Conservation (phyloP, 371 early-diverging fungal species). For the Lichtheimia hyalospora region DNA sequence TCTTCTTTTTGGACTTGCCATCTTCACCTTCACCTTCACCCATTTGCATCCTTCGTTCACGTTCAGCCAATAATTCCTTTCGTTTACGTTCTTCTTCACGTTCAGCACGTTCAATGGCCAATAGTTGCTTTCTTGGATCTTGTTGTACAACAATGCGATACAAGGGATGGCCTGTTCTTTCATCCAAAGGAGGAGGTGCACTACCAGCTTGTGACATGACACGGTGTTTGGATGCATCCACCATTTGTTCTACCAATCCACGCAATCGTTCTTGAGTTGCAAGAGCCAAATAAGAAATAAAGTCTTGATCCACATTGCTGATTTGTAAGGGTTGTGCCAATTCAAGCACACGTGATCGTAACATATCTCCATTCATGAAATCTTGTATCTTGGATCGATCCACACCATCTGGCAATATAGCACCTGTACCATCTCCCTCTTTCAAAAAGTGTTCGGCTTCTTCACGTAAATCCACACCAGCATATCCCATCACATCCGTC, state of each 20-base stretch:
- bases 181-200: slow-evolving; percentile 56
- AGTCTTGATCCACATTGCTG: slow-evolving; percentile 59
- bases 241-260: slow-evolving; percentile 65
- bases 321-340: slow-evolving; percentile 41
- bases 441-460: slow-evolving; percentile 57
- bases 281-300: slow-evolving; percentile 65
- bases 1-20: slow-evolving; percentile 46
- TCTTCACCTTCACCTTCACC: slow-evolving; percentile 52
- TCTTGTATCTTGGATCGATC: slow-evolving; percentile 51
- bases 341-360: slow-evolving; percentile 39
- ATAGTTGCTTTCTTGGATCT: slow-evolving; percentile 71
- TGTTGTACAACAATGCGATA: slow-evolving; percentile 67
- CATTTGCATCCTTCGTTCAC: slow-evolving; percentile 46
- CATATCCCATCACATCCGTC: slow-evolving; percentile 85
- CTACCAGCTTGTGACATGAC: slow-evolving; percentile 59
- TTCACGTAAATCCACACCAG: slow-evolving; percentile 79
- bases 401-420: slow-evolving; percentile 21
- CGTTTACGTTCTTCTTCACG: slow-evolving; percentile 67
- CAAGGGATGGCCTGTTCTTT: slow-evolving; percentile 53
- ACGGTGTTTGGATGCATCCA: slow-evolving; percentile 69
- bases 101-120: slow-evolving; percentile 74
- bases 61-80: slow-evolving; percentile 48
- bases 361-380: slow-evolving; percentile 50
- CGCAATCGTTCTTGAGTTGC: slow-evolving; percentile 72
- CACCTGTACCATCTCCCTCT: slow-evolving; percentile 30